These are phyloP conservation scores for Microbotryomycetes sp. DNA, from an alignment of 1,284 basidiomycete genomes.

Conservation along the genomic window DNA sequence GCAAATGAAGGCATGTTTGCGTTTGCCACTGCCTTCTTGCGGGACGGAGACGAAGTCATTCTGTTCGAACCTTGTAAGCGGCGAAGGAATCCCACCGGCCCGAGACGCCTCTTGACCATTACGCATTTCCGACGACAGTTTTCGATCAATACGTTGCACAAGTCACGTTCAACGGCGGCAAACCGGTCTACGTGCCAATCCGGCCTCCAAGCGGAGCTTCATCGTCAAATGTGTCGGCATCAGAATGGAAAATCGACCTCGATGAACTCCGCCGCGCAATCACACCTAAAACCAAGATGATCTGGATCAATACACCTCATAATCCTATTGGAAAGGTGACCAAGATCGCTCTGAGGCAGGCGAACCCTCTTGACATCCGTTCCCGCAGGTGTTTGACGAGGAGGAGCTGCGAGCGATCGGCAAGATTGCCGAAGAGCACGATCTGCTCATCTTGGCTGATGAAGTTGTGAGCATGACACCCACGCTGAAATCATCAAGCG, in stretches of 20 bases:
- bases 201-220: constrained; percentile 59
- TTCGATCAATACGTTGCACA: constrained; percentile 89
- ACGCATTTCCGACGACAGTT: constrained; percentile 49
- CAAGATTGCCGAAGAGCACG: constrained; percentile 78
- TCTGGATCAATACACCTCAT: constrained; percentile 70
- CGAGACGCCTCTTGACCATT: neutral
- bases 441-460: constrained; percentile 87
- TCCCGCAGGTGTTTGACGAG: constrained; percentile 84
- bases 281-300: constrained; percentile 79
- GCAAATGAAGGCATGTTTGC: constrained; percentile 91
- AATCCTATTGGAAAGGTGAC: constrained; percentile 48
- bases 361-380: constrained; percentile 43
- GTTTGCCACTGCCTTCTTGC: constrained; percentile 70
- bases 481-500: neutral
- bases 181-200: constrained; percentile 87
- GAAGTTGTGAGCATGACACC: constrained; percentile 55
- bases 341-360: neutral
- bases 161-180: constrained; percentile 73
- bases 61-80: constrained; percentile 65
- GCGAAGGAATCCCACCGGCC: no score
- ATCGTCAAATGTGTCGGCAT: constrained; percentile 47
- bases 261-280: constrained; percentile 75
- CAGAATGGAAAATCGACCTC: constrained; percentile 77
- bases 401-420: constrained; percentile 79
- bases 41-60: constrained; percentile 91